Base-by-base conservation (phyloP, 2,329 filamentous ascomycete genomes). In the Hypoxylon sp. region DNA sequence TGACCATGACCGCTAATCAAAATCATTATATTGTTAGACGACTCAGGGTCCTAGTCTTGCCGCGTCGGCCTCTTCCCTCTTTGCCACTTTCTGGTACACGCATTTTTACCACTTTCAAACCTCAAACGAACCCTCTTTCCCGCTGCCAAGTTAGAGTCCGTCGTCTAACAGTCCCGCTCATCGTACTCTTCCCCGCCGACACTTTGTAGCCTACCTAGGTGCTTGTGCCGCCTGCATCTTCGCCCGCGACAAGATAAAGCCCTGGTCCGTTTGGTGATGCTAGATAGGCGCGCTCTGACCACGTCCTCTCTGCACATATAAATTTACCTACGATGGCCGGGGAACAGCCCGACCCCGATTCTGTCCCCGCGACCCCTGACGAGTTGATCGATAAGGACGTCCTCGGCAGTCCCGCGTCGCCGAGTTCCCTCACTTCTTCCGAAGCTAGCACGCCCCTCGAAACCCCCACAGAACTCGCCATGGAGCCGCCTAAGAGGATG, bases 381-480 rank as follows among this genome's bases (percentile, higher is more conserved):
- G 81, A 81, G 56, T 67, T 73, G 53, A 55, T 69, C 48, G 73
- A 75, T 49, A 69, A 49, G 23, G 71, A 72, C 26, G 69, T 69
- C 18, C 55, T 73, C 18, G 64, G 74, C 50, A 75, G 73, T 23
- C 79, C 79, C 24, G 70, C 68, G 21, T 79, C 79, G 1, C 78
- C 80, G 18, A 75, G 72, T 41, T 81, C 78, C 15, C 74, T 78
- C 63, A 74, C 75, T 46, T 79, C 79, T 6, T 82, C 81, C 15
- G 77, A 79, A 57, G 75, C 78, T 49, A 80, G 73, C 66, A 83
- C 81, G 8, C 79, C 81, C 5, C 74, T 79, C 47, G 80, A 81
- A 51, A 72, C 72, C 2, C 65, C 75, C 54, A 55, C 70, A 65
- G 60, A 78, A 33, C 24, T 50, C n/a, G 21, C 67, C 15, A 55